phyloP scores from a whole-genome alignment of 345 rosid species.

The Rhodomyrtus tomentosa region DNA sequence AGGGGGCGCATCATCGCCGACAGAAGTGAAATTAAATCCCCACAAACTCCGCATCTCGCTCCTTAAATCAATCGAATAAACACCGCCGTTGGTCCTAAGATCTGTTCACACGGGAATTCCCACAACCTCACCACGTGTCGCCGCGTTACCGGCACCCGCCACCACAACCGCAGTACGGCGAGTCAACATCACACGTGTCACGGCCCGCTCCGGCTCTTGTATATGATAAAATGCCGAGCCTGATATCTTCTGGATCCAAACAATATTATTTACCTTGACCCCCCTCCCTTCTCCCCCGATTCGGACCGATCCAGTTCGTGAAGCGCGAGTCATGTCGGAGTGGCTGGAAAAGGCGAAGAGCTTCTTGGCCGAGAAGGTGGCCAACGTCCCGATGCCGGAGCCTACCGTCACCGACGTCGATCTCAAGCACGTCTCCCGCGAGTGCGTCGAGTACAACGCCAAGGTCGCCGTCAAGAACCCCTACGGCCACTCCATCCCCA shows the following conservation, averaged over 20 bases:
- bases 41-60: background rate
- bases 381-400: constrained; percentile 61
- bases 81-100: background rate
- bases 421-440: constrained; percentile 43
- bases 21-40: background rate
- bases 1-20: too few species aligned
- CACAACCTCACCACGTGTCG: background rate
- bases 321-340: constrained; percentile 8
- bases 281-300: background rate
- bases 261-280: background rate
- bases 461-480: constrained; percentile 70
- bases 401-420: constrained; percentile 49
- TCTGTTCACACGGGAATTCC: background rate
- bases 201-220: background rate
- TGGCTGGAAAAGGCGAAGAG: constrained; percentile 59
- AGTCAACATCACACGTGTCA: background rate
- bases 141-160: background rate
- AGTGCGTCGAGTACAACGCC: constrained; percentile 50
- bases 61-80: background rate
- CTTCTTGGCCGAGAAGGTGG: constrained; percentile 61
- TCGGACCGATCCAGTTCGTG: background rate
- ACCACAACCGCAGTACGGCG: too few species aligned
- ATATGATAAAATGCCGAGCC: background rate
- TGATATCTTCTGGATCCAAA: background rate
- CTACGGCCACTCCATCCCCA: constrained; percentile 53